Base-by-base conservation (phyloP, 345 rosid species). In the Heritiera littoralis region DNA sequence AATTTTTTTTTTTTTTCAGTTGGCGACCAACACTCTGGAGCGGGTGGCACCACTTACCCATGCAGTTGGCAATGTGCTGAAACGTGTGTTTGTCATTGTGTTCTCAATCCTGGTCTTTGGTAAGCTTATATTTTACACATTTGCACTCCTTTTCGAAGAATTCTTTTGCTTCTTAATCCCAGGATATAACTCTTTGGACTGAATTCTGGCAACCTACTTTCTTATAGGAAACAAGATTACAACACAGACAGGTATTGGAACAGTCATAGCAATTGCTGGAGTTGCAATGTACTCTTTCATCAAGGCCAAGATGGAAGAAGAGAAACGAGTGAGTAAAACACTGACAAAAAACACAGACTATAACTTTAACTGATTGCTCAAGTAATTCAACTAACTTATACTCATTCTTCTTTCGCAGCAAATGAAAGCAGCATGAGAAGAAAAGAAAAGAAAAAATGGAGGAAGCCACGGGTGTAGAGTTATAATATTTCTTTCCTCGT, bases 1-100 rank as follows among this genome's bases (percentile, higher is more conserved):
- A 49, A 35, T 35, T 35, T 35, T 35, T 35, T 35, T 35, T 1
- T 59, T 76, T 20, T 6, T n/a, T 85, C 89, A 95, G 98, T 54
- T 95, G 90, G 99, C 99, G 71, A 93, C 97, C 76, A 95, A 95
- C 85, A 95, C 99, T 23, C 87, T 95, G 87, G 99, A 95, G 89
- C 87, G 99, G 85, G 98, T 95, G 72, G 97, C 98, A 59, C 99
- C 99, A 43, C 93, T 95, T 67, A 95, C 99, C n/a, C 99, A 95
- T 74, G 99, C 98, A 2, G 98, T 95, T 75, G 99, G 99, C 79
- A 95, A 95, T 85, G 99, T 95, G 84, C 88, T 95, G 87, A 93
- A 95, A 85, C 96, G 99, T 81, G 99, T 93, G 59, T 93, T 95
- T 58, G 99, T 95, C 75, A 95, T 95, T 14, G 99, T 94, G 41